phyloP scores from a whole-genome alignment of 441 rosid species.

The Erodium moschatum region DNA sequence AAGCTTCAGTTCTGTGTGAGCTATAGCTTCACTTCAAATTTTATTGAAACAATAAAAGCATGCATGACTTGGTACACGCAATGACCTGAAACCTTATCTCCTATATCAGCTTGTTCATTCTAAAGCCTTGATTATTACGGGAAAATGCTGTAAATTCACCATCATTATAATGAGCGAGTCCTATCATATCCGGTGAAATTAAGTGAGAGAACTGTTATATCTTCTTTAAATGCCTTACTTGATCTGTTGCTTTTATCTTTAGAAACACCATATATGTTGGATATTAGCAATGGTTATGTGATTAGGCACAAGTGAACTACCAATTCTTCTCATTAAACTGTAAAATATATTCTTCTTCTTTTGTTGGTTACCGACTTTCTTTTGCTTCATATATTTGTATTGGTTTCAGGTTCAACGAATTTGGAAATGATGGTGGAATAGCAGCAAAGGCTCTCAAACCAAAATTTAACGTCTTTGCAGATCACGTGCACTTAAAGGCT shows the following conservation, averaged over 20 bases:
- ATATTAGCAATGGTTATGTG: neutral
- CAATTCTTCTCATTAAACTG: neutral
- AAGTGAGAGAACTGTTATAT: neutral
- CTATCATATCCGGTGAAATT: neutral
- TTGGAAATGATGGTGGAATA: constrained; percentile 13
- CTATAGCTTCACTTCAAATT: neutral
- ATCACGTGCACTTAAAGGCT: constrained; percentile 6
- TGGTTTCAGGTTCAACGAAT: constrained; percentile 9
- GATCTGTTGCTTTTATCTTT: neutral
- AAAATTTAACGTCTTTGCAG: constrained; percentile 4
- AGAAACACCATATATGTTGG: neutral
- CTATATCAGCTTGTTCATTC: no score
- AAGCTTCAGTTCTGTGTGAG: neutral
- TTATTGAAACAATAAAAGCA: no score
- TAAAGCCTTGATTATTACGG: no score
- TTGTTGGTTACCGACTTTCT: neutral
- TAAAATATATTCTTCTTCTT: neutral
- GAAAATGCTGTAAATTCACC: no score
- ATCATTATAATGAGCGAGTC: no score
- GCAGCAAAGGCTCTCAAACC: constrained; percentile 9
- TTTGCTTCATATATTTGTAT: neutral
- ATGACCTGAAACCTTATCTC: no score
- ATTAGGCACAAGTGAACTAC: neutral
- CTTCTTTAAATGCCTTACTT: neutral
- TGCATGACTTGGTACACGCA: no score